These are phyloP conservation scores for Fusarium vanettenii DNA, from an alignment of 2,329 filamentous ascomycete species.

Conservation along the genomic window DNA sequence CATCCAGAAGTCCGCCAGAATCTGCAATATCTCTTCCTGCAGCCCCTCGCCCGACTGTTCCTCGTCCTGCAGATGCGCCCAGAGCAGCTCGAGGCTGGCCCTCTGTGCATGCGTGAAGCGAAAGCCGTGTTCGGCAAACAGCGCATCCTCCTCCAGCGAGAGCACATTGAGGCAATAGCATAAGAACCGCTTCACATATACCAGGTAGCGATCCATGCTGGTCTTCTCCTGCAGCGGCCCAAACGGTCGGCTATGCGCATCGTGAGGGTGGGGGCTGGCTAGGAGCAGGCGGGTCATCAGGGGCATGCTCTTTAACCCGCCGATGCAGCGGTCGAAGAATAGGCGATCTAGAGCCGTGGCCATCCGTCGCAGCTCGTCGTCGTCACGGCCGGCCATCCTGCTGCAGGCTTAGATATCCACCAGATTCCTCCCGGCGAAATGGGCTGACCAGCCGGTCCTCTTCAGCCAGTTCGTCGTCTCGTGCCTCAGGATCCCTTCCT, in stretches of 20 bases:
- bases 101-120: background rate
- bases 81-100: background rate
- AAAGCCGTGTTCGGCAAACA: background rate
- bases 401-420: background rate
- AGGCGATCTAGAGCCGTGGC: background rate
- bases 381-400: background rate
- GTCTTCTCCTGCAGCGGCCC: constrained; percentile 1
- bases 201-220: background rate
- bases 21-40: background rate
- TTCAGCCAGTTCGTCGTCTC: background rate
- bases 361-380: background rate
- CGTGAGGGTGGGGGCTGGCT: background rate
- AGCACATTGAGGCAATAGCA: constrained; percentile 2
- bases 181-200: too few species aligned
- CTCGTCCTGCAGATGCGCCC: background rate
- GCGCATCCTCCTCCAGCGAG: background rate
- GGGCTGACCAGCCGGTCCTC: background rate
- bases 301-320: constrained; percentile 1
- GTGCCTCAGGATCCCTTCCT: constrained; percentile 1
- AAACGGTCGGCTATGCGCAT: background rate
- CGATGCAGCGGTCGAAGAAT: background rate
- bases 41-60: background rate
- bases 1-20: background rate
- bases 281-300: background rate
- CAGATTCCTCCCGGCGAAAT: background rate